Conservation (phyloP, 441 rosid genomes). For the Populus hybrid region DNA sequence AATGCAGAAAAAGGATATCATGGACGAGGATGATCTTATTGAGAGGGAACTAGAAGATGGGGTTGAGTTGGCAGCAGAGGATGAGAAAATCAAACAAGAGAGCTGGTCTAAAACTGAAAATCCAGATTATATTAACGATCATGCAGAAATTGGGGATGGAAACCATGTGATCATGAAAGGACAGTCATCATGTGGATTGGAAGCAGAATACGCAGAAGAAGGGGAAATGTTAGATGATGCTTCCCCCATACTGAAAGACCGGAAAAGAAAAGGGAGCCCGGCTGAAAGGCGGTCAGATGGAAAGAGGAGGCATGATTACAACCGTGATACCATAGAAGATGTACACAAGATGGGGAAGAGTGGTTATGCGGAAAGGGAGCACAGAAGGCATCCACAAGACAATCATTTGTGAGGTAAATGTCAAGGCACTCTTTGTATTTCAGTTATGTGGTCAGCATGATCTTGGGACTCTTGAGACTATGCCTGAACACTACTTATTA, state of each 20-base stretch:
- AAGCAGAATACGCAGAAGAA: slow-evolving; percentile 54
- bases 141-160: slow-evolving; percentile 39
- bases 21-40: slow-evolving; percentile 86
- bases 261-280: slow-evolving; percentile 66
- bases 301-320: slow-evolving; percentile 52
- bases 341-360: slow-evolving; percentile 32
- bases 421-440: not conserved
- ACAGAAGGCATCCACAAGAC: slow-evolving; percentile 39
- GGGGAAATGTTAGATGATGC: slow-evolving; percentile 70
- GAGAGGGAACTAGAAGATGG: slow-evolving; percentile 83
- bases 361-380: slow-evolving; percentile 41
- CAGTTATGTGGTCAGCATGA: slow-evolving; percentile 2
- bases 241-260: slow-evolving; percentile 42
- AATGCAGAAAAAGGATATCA: slow-evolving; percentile 49
- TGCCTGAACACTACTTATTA: not conserved
- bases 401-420: slow-evolving; percentile 29
- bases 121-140: slow-evolving; percentile 29
- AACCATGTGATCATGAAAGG: slow-evolving; percentile 27
- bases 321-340: slow-evolving; percentile 31
- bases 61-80: slow-evolving; percentile 59
- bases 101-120: slow-evolving; percentile 48
- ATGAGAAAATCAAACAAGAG: slow-evolving; percentile 48
- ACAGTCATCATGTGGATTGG: slow-evolving; percentile 34
- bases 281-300: slow-evolving; percentile 51
- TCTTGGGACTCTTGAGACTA: slow-evolving; percentile 5